Base-by-base conservation (phyloP, 1,284 basidiomycete genomes). In the Earliella scabrosa region DNA sequence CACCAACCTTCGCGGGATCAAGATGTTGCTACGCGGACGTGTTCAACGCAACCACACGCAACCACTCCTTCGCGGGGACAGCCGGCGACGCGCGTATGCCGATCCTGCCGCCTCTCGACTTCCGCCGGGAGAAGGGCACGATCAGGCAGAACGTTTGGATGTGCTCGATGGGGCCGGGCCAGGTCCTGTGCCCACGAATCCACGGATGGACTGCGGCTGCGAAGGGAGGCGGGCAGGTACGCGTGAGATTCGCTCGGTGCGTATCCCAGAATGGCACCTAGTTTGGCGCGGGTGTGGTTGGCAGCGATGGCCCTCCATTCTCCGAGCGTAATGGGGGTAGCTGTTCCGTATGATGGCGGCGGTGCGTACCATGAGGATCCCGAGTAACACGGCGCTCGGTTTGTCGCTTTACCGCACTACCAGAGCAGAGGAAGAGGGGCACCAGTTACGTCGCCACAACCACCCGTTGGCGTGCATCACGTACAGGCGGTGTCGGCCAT, bases 1-100 rank as follows among this genome's bases (percentile, higher is more conserved):
- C 31, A 38, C 18, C 50, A 39, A 50, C 54, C 50, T 52, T 62
- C 60, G 54, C 57, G 57, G 52, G 44, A 56, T 56, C 54, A 57
- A 41, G 45, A 47, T 47, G 48, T 47, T 34, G 44, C 45, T 38
- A 48, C 45, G 46, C 46, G 46, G 38, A 26, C 21, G 46, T 24
- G 14, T n/a, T n/a, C n/a, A n/a, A n/a, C n/a, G n/a, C n/a, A n/a
- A n/a, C n/a, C n/a, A n/a, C n/a, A n/a, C n/a, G n/a, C n/a, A n/a
- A n/a, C n/a, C n/a, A n/a, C n/a, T n/a, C n/a, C n/a, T n/a, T n/a
- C n/a, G n/a, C n/a, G n/a, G n/a, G n/a, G n/a, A n/a, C n/a, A n/a
- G n/a, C n/a, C n/a, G n/a, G n/a, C n/a, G n/a, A n/a, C n/a, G n/a
- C n/a, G n/a, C n/a, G n/a, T 21, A 16, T 32, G 44, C 29, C 29